phyloP scores from a whole-genome alignment of 192 early-diverging fungal species.

The Coemansia sp. region DNA sequence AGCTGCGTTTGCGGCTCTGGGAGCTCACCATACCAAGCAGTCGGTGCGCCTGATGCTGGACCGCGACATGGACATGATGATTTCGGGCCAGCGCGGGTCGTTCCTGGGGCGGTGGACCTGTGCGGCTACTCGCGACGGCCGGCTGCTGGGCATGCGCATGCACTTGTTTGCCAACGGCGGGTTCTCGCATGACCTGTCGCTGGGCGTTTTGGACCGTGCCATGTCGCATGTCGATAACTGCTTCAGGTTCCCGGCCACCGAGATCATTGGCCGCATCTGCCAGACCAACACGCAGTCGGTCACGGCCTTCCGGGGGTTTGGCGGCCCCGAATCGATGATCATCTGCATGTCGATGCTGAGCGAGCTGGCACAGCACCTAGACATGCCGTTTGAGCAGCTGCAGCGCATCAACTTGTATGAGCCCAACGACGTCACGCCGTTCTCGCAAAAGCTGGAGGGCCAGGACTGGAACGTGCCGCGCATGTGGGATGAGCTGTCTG shows the following conservation, averaged over 20 bases:
- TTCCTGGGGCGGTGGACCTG: conserved; percentile 77
- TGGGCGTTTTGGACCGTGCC: conserved; percentile 70
- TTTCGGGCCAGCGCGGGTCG: conserved; percentile 73
- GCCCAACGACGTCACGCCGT: conserved; percentile 69
- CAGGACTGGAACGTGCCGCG: conserved; percentile 67
- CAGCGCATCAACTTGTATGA: conserved; percentile 72
- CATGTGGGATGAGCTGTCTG: conserved; percentile 67
- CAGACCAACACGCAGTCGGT: conserved; percentile 82
- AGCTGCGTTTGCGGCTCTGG: conserved; percentile 64
- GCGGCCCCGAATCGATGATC: conserved; percentile 83
- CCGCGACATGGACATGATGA: conserved; percentile 82
- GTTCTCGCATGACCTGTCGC: conserved; percentile 65
- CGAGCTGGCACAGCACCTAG: conserved; percentile 73
- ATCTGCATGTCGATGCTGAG: conserved; percentile 73
- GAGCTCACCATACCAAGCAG: conserved; percentile 60
- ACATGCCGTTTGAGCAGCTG: conserved; percentile 60
- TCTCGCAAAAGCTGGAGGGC: conserved; percentile 58
- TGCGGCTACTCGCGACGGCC: conserved; percentile 67
- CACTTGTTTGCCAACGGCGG: conserved; percentile 63
- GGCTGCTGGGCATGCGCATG: conserved; percentile 61
- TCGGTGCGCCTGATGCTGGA: conserved; percentile 78
- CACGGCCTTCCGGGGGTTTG: conserved; percentile 86
- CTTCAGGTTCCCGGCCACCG: conserved; percentile 72
- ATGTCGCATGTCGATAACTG: conserved; percentile 76
- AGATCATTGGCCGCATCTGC: conserved; percentile 67